These are phyloP conservation scores for Rubroboletus pulcherrimus DNA, from an alignment of 768 basidiomycete species.

Conservation along the genomic window DNA sequence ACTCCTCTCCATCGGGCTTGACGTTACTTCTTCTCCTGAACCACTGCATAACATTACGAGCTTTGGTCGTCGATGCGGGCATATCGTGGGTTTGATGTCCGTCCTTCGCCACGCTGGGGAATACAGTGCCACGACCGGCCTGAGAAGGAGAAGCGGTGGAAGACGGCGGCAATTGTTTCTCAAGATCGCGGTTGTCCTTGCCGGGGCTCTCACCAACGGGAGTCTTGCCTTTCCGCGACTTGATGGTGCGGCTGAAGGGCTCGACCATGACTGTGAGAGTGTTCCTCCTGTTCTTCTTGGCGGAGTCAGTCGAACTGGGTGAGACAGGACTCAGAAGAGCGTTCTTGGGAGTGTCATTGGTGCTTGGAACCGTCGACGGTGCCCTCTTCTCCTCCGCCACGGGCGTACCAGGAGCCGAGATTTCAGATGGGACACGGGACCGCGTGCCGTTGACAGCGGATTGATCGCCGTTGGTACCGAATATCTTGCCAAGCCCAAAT, in stretches of 20 bases:
- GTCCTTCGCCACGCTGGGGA: constrained; percentile 27
- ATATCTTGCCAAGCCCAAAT: constrained; percentile 74
- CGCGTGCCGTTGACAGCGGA: constrained; percentile 29
- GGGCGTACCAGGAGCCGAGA: constrained; percentile 26
- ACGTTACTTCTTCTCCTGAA: constrained; percentile 73
- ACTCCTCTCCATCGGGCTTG: constrained; percentile 29
- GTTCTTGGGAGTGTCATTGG: constrained; percentile 24
- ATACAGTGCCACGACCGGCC: constrained; percentile 22
- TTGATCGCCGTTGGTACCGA: constrained; percentile 44
- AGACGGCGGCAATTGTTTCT: constrained; percentile 32
- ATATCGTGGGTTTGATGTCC: constrained; percentile 35
- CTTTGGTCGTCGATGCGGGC: constrained; percentile 79
- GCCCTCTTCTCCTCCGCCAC: constrained; percentile 18
- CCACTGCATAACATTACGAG: constrained; percentile 98
- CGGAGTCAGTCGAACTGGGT: constrained; percentile 24
- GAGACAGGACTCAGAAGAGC: constrained; percentile 37
- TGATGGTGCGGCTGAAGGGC: constrained; percentile 54
- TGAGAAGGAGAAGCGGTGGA: constrained; percentile 30
- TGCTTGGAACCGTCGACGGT: constrained; percentile 1
- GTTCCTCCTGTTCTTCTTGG: constrained; percentile 68
- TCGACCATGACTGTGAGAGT: constrained; percentile 88
- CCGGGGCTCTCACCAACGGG: constrained; percentile 36
- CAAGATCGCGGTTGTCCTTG: constrained; percentile 40
- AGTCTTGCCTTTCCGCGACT: constrained; percentile 34
- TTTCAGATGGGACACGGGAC: constrained; percentile 44